Base-by-base conservation (phyloP, 192 early-diverging fungal species). In the Coemansia sp. region DNA sequence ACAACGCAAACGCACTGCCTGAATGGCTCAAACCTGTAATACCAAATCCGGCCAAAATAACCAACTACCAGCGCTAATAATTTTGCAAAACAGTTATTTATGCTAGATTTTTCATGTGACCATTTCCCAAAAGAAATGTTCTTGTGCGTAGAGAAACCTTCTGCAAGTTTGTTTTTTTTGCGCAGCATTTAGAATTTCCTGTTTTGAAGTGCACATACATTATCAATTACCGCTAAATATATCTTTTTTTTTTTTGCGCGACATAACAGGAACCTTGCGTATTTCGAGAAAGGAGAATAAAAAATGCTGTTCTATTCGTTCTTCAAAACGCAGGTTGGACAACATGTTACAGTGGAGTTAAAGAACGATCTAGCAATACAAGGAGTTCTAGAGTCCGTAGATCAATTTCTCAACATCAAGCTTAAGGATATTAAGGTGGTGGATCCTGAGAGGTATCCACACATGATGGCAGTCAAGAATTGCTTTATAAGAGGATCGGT, bases 401-500 rank as follows among this genome's bases (percentile, higher is more conserved):
- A 99, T 83, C 98, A 98, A 82, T 99, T 95, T 74, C 84, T 99
- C 65, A 99, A 99, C 78, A 95, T 99, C 69, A 98, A 98, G 73
- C 80, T 99, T 50, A 95, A 98, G 68, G 90, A 95, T 32, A 93
- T 98, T 62, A 69, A 78, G 28, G 92, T 96, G 1, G 86, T 89
- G 8, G 87, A 93, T 49, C 88, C 95, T 60, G 89, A 89, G 59
- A 80, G 87, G 55, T 96, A 93, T 74, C 98, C 98, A 47, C 98
- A 99, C 74, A 98, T 99, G 94, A 92, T 94, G 65, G 87, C 94
- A 5, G 92, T 99, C 16, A 97, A 97, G 69, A 99, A 98, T 85
- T 98, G 95, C 74, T 99, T 98, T 74, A 97, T 99, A 67, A 90
- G 98, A 61, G 98, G 98, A 19, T 98, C 95, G 5, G 98, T 99